Evolutionary conservation across 75 land plant species (phyloP), one percentile per base, ranked within the genome.

Genomic region (Cupressus sempervirens): DNA sequence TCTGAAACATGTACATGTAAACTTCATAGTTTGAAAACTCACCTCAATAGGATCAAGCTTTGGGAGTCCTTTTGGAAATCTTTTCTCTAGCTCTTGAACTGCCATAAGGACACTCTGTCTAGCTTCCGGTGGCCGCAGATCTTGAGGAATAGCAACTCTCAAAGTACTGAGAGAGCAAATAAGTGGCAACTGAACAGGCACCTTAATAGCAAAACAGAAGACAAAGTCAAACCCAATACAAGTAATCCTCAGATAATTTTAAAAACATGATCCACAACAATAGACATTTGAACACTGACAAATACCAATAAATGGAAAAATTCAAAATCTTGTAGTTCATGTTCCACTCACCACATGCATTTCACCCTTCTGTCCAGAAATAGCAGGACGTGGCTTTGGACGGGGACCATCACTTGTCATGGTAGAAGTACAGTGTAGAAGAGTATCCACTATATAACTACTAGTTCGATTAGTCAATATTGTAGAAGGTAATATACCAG

Each of bases 271-370:
- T 18, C 26, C 41, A 29, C 34, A 70, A 82, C 34, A 15, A 82
- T 73, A 87, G n/a, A 11, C 26, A 40, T 32, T 2, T 68, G 7
- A 56, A 81, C 40, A 35, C 36, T 62, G 18, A 11, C 10, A 84
- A 52, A 9, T 84, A 50, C 36, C 8, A 38, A 84, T 26, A 41
- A 29, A 84, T 43, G 16, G 79, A 29, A 30, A 87, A 87, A 87
- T 29, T 62, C 45, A 83, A 26, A 73, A 34, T 67, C 54, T 79
- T 88, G 73, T 43, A 52, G 45, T 41, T 77, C 68, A 79, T 46
- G 77, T 83, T 76, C 82, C 76, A 90, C 95, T 95, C 86, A 97
- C 99, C 96, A 97, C 99, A 84, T 97, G 98, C 99, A 97, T 97
- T 90, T 97, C 99, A 83, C 99, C 99, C 86, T 90, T 95, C 82